These are phyloP conservation scores for Trichoderma arundinaceum DNA, from an alignment of 2,329 filamentous ascomycete genomes.

Conservation along the genomic window DNA sequence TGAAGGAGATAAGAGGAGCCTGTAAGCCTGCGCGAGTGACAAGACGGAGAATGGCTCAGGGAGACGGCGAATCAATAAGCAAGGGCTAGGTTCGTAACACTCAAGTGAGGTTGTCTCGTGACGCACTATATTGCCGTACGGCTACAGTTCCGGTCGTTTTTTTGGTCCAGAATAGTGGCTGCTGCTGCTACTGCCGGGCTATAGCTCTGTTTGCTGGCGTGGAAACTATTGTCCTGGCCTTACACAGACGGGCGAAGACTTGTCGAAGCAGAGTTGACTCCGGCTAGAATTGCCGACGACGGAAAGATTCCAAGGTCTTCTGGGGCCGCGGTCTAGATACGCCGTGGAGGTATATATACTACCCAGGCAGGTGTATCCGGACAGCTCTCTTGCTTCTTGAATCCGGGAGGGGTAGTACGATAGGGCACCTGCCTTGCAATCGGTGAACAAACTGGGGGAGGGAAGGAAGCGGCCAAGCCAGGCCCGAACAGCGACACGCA, in stretches of 20 bases:
- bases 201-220: background rate
- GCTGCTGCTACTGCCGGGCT: background rate
- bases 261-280: background rate
- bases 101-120: constrained; percentile 28
- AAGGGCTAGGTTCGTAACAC: constrained; percentile 11
- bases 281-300: background rate
- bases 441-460: constrained; percentile 6
- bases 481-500: constrained; percentile 5
- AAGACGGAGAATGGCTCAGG: background rate
- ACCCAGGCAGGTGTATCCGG: background rate
- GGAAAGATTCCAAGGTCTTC: background rate
- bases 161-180: background rate
- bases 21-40: constrained; percentile 11
- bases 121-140: constrained; percentile 14
- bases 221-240: background rate
- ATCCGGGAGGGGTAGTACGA: constrained; percentile 10
- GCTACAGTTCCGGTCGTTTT: constrained; percentile 19
- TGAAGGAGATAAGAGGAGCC: constrained; percentile 11
- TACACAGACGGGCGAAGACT: background rate
- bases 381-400: background rate
- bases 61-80: constrained; percentile 17
- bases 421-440: constrained; percentile 15
- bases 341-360: background rate
- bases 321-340: no score
- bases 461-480: constrained; percentile 23